Conservation (phyloP, 805 yeast species). For the Wickerhamiella vanderwaltii region DNA sequence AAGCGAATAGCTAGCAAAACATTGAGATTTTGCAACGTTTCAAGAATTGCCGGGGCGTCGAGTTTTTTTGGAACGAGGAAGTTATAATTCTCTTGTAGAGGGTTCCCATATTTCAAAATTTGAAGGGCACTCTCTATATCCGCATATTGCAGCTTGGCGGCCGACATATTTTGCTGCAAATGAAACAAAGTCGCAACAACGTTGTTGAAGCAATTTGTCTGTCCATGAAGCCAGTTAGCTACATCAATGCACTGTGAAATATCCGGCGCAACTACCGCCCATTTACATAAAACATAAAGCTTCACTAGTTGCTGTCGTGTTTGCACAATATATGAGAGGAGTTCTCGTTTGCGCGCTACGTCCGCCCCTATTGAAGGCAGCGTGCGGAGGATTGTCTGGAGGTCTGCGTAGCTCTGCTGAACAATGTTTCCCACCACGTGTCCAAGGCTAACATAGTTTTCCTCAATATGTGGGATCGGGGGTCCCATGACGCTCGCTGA, state of each 20-base stretch:
- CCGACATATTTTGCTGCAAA: constrained; percentile 58
- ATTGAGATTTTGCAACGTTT: constrained; percentile 56
- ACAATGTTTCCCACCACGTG: constrained; percentile 48
- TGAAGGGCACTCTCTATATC: constrained; percentile 81
- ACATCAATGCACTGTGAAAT: constrained; percentile 71
- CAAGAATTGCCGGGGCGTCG: constrained; percentile 43
- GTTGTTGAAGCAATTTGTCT: constrained; percentile 54
- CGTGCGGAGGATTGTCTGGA: constrained; percentile 48
- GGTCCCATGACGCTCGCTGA: constrained; percentile 11
- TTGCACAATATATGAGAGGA: constrained; percentile 55
- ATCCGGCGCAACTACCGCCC: constrained; percentile 67
- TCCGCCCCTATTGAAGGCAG: constrained; percentile 47
- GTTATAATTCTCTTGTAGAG: constrained; percentile 55
- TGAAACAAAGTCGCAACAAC: constrained; percentile 53
- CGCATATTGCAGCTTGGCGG: constrained; percentile 87
- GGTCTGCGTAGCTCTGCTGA: constrained; percentile 49
- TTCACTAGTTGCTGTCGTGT: constrained; percentile 76
- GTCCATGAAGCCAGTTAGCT: constrained; percentile 75
- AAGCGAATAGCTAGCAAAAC: constrained; percentile 60
- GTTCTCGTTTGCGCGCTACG: constrained; percentile 49
- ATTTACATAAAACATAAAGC: constrained; percentile 73
- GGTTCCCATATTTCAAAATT: constrained; percentile 66
- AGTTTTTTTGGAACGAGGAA: constrained; percentile 41
- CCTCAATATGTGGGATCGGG: constrained; percentile 57
- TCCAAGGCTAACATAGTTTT: constrained; percentile 54